phyloP scores from a whole-genome alignment of 2,329 filamentous ascomycete genomes.

The Scytalidium lignicola region DNA sequence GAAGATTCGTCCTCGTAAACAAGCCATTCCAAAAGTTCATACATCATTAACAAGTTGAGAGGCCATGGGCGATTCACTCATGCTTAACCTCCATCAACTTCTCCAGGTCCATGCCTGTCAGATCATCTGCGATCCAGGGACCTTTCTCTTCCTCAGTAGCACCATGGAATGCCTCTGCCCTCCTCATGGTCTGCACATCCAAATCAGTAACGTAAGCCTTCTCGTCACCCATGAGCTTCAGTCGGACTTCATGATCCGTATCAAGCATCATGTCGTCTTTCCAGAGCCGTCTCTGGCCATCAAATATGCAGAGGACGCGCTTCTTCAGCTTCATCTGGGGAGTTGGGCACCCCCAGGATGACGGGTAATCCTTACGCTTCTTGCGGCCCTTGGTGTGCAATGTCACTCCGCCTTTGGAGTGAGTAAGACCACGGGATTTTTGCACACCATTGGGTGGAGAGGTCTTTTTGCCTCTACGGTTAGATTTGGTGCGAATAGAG shows the following conservation, averaged over 20 bases:
- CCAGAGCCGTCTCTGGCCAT: constrained; percentile 80
- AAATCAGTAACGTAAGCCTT: constrained; percentile 78
- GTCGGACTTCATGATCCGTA: constrained; percentile 87
- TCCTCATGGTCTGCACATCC: constrained; percentile 82
- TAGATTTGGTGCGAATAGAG: constrained; percentile 43
- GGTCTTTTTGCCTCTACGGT: constrained; percentile 27
- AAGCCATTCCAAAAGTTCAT: neutral
- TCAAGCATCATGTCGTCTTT: constrained; percentile 99
- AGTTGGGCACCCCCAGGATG: constrained; percentile 86
- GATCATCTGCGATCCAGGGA: constrained; percentile 72
- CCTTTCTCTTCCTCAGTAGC: constrained; percentile 86
- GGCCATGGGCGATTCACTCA: constrained; percentile 1
- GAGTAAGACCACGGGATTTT: constrained; percentile 69
- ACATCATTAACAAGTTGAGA: neutral
- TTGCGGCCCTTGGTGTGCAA: constrained; percentile 65
- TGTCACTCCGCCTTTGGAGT: constrained; percentile 68
- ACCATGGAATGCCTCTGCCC: constrained; percentile 76
- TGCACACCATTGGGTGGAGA: constrained; percentile 47
- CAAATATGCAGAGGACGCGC: constrained; percentile 88
- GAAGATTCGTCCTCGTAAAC: neutral
- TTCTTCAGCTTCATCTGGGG: constrained; percentile 99
- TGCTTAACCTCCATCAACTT: constrained; percentile 49
- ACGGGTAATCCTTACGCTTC: constrained; percentile 88
- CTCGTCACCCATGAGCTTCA: constrained; percentile 65
- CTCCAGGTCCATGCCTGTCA: constrained; percentile 55